Evolutionary conservation across 208 protist species (phyloP), one percentile per base, ranked within the genome.

Genomic region (Leptomonas seymouri): DNA sequence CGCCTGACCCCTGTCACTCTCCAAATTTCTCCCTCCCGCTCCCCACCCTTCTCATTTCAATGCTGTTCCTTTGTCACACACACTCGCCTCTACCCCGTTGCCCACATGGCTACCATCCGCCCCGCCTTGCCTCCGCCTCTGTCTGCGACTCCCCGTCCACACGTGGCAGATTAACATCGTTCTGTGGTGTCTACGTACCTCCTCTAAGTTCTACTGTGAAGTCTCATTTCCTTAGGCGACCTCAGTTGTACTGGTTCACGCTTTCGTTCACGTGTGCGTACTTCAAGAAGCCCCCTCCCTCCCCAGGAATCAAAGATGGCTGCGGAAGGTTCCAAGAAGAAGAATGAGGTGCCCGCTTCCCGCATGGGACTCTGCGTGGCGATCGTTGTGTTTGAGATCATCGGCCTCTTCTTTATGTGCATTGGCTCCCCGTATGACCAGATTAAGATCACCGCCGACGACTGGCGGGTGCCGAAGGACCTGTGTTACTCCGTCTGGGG

Each of bases 401-500:
- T 79, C 44, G 39, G 45, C 28, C 56, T 83, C 36, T 74, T 79
- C 67, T 76, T 76, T 39, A 73, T 71, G 78, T 66, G 62, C 42
- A 62, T 79, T 44, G 78, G 72, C 23, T 56, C 67, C 45, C 78
- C 67, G 34, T 83, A 70, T 63, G 71, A 78, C 23, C 62, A 75
- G 48, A 28, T 75, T 39, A 82, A 76, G 67, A 56, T 75, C 36
- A 73, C 71, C 41, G 27, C 39, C 21, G 39, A n/a, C 23, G 36
- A 5, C 44, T 66, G 42, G 36, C 42, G 59, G 6, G 34, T 69
- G 16, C 53, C 45, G 48, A 42, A 31, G 39, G 42, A 74, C 34
- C 50, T 62, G 20, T 78, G 70, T 63, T 82, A 78, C 67, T 82
- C 71, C 25, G 45, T 78, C 18, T 82, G 77, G 71, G 67, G 71